Base-by-base conservation (phyloP, 495 filamentous ascomycete species). In the Neurospora sp. region DNA sequence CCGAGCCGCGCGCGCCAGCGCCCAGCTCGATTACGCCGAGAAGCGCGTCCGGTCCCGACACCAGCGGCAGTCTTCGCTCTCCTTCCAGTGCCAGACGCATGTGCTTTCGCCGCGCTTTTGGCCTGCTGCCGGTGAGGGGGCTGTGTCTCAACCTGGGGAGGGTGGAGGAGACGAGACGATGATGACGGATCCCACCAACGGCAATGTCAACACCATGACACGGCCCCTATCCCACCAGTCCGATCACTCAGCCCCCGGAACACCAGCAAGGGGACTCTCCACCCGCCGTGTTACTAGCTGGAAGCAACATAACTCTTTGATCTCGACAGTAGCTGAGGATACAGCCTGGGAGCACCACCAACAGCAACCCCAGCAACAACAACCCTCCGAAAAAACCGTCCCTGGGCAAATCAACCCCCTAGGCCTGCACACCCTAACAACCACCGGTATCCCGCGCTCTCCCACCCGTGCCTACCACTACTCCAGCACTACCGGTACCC, bases 81-180 rank as follows among this genome's bases (percentile, higher is more conserved):
- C 83, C 10, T 86, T 86, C 76, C 82, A 83, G 73, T 86, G 85
- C 78, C 83, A 84, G 72, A 83, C 85, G 1, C 81, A 83, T 73
- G 74, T 84, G 69, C 77, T 78, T 27, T 83, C 84, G 3, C 78
- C 84, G 0, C 74, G 78, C 11, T 82, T 84, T 75, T 80, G 80
- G 71, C 80, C 82, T 16, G 77, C 74, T 2, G 73, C 61, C 12
- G 71, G 70, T 5, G 74, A 77, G 31, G 72, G 20, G 38, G 72
- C 12, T 16, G 20, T 46, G 42, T 20, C 68, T 14, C 44, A 72
- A 7, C 48, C 75, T 2, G 70, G n/a, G 71, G 0, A 46, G 3
- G 18, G 9, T 68, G 18, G 39, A 61, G 35, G 68, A 71, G 22
- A 73, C 39, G 69, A 37, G 68, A 68, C 20, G 53, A 18, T 10